These are phyloP conservation scores for Oryza rufipogon DNA, from an alignment of 176 grass and related monocot genomes.

Conservation along the genomic window DNA sequence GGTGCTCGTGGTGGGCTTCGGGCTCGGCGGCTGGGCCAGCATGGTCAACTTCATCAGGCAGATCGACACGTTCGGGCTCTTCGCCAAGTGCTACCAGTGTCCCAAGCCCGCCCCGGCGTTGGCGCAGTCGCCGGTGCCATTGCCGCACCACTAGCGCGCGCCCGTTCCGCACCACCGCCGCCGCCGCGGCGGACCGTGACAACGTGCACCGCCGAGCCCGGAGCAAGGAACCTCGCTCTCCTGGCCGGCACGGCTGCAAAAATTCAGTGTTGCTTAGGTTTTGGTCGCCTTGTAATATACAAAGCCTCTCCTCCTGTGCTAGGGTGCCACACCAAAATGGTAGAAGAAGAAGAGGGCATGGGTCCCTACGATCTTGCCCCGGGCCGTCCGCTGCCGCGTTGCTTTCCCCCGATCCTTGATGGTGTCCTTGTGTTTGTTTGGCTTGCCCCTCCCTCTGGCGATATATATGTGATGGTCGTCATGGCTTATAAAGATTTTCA, in stretches of 20 bases:
- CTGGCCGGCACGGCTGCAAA: neutral
- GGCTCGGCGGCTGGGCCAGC: conserved; percentile 85
- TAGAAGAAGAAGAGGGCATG: conserved; percentile 28
- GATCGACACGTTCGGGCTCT: conserved; percentile 88
- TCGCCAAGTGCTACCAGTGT: conserved; percentile 93
- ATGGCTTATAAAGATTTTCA: conserved; percentile 45
- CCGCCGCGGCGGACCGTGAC: neutral
- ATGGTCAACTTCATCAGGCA: conserved; percentile 76
- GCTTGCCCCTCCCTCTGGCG: conserved; percentile 37
- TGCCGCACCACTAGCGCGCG: conserved; percentile 45
- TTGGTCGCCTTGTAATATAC: conserved; percentile 69
- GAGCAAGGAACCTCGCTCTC: conserved; percentile 11
- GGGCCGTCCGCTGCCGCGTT: conserved; percentile 34
- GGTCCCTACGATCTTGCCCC: conserved; percentile 34
- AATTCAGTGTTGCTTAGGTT: conserved; percentile 50
- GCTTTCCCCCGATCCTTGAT: conserved; percentile 25
- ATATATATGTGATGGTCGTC: conserved; percentile 54
- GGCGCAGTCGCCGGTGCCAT: conserved; percentile 28
- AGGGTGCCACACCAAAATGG: conserved; percentile 37
- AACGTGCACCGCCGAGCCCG: neutral
- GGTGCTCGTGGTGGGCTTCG: conserved; percentile 88
- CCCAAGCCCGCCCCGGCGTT: conserved; percentile 44
- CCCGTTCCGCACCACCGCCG: neutral
- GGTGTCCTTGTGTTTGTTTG: conserved; percentile 53
- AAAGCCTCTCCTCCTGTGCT: conserved; percentile 29